phyloP scores from a whole-genome alignment of 2,329 filamentous ascomycete genomes.

The Coleophoma crateriformis region DNA sequence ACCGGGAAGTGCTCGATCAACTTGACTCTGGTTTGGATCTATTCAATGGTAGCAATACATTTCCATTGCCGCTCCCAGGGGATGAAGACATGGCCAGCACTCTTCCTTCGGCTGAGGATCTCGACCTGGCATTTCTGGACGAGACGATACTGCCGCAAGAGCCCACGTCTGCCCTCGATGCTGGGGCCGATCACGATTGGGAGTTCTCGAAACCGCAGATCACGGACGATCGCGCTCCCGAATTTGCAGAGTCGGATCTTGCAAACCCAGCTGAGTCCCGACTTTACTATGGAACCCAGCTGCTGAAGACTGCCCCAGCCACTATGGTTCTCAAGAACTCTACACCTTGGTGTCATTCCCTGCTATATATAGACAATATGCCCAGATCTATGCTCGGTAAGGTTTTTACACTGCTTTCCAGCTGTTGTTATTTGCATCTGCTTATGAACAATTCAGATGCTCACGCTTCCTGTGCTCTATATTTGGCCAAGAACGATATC shows the following conservation, averaged over 20 bases:
- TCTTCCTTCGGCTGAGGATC: not conserved
- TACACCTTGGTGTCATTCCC: not conserved
- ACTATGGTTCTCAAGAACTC: not conserved
- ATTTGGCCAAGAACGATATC: slow-evolving; percentile 39
- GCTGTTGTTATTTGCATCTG: not conserved
- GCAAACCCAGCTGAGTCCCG: not conserved
- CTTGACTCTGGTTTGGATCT: not conserved
- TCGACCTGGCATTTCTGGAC: not conserved
- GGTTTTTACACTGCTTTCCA: not conserved
- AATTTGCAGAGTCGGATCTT: not conserved
- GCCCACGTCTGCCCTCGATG: not conserved
- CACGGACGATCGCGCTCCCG: not conserved
- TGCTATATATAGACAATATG: slow-evolving; percentile 4
- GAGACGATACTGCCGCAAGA: not conserved
- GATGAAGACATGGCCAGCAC: not conserved
- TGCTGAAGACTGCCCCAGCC: not conserved
- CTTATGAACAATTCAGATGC: slow-evolving; percentile 35
- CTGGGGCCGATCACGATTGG: no score
- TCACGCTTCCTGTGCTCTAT: slow-evolving; percentile 46
- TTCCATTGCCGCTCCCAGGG: not conserved
- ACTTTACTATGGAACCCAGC: not conserved
- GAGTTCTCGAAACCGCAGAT: no score
- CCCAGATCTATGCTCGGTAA: slow-evolving; percentile 15
- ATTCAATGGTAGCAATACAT: not conserved
- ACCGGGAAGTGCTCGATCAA: not conserved